Evolutionary conservation across 805 yeast species (phyloP).

Genomic region (Cyberlindnera americana): DNA sequence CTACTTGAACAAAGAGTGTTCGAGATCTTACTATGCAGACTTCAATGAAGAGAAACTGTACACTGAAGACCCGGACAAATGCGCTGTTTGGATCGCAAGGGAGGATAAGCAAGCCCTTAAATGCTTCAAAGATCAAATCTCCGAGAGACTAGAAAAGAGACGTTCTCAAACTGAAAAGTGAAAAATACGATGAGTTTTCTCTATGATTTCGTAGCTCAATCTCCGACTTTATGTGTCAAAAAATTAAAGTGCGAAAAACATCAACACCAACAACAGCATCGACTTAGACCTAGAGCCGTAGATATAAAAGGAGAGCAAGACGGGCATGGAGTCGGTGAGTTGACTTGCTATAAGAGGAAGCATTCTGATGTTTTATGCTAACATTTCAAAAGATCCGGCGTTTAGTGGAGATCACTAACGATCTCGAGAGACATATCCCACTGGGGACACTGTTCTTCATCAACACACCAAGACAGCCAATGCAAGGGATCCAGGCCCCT

Average conservation of each 20-base stretch:
- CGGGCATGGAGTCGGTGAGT: too few relatives aligned
- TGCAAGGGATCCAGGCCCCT: conserved; percentile 35
- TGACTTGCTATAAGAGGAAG: too few relatives aligned
- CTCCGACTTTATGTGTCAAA: too few relatives aligned
- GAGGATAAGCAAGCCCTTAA: conserved; percentile 34
- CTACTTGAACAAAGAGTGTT: conserved; percentile 44
- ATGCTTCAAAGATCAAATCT: conserved; percentile 17
- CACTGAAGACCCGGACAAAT: conserved; percentile 32
- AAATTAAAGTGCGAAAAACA: too few relatives aligned
- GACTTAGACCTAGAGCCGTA: too few relatives aligned
- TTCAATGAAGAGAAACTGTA: conserved; percentile 34
- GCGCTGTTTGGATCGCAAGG: conserved; percentile 45
- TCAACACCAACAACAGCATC: too few relatives aligned
- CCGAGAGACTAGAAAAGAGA: background rate
- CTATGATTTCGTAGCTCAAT: too few relatives aligned
- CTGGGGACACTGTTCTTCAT: conserved; percentile 47
- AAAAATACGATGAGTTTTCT: too few relatives aligned
- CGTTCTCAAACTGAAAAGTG: too few relatives aligned
- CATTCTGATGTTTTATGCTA: too few relatives aligned
- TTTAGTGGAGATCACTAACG: conserved; percentile 17
- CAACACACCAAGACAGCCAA: conserved; percentile 39
- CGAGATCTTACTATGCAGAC: conserved; percentile 48
- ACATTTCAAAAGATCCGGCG: conserved; percentile 15
- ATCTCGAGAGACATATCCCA: conserved; percentile 32
- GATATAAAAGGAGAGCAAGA: too few relatives aligned